Base-by-base conservation (phyloP, 495 filamentous ascomycete species). In the Neurospora africana region DNA sequence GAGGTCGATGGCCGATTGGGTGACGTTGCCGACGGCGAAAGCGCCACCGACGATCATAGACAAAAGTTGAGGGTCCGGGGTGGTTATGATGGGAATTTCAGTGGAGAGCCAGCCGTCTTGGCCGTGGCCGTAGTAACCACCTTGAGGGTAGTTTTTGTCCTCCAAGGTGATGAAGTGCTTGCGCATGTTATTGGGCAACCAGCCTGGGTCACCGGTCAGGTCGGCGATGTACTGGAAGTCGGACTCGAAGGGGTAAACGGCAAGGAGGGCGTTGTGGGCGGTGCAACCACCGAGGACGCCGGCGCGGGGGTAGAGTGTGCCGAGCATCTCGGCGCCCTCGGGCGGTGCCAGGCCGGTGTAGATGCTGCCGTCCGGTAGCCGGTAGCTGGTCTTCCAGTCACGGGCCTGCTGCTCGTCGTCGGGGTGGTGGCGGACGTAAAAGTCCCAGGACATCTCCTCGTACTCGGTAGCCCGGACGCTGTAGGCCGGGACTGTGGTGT, bases 61-160 rank as follows among this genome's bases (percentile, higher is more conserved):
- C 9, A 89, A 74, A 5, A 91, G 78, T 71, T 87, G 87, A 0
- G 83, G 76, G 43, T 91, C 87, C 40, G 86, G 82, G 41, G 89
- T 76, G 19, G 75, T 82, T 5, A 87, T 71, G 5, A 85, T 83
- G 0, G 87, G 83, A 7, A 82, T 74, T 33, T 84, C 83, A 2
- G 84, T 88, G 21, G 77, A 71, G 23, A 91, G 77, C 86, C 86
- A 92, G 27, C 90, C 89, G 44, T 83, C 76, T 69, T 81, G 84
- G n/a, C 89, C 89, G 76, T 91, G 89, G 37, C 86, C 87, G 0
- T 75, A 69, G 36, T 68, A 69, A 1, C 80, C 75, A 8, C 81
- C 81, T 0, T 82, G 78, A 8, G 83, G 70, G 76, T 90, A 90
- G 39, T 84, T 73, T 74, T 86, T 86, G 41, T 84, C 83, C 79